Evolutionary conservation across 208 protist genomes (phyloP).

Genomic region (Trypanosoma conorhini): DNA sequence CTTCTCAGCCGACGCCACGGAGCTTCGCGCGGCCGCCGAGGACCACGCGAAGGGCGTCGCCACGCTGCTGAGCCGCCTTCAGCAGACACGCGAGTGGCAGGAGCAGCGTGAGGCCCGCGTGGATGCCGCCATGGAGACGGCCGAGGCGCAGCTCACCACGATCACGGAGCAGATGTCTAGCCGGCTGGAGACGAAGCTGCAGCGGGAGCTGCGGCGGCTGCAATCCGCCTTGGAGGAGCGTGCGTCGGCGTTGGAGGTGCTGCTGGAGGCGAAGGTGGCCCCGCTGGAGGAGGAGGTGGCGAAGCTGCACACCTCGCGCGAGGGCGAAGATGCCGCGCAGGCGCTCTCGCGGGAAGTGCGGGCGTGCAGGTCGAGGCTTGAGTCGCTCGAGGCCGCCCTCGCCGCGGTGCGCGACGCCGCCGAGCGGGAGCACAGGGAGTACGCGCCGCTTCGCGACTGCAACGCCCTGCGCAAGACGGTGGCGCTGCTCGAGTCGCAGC

Average conservation of each 20-base stretch:
- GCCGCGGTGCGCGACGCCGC: conserved; percentile 3
- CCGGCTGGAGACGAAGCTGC: conserved; percentile 28
- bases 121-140: not conserved
- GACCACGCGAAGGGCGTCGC: conserved; percentile 40
- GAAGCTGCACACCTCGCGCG: not conserved
- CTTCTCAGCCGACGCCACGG: conserved; percentile 26
- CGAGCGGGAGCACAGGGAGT: conserved; percentile 7
- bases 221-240: conserved; percentile 19
- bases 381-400: conserved; percentile 9
- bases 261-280: not conserved
- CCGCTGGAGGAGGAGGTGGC: not conserved
- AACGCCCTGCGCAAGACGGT: conserved; percentile 13
- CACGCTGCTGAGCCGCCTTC: conserved; percentile 31
- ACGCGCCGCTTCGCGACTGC: conserved; percentile 9
- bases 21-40: conserved; percentile 27
- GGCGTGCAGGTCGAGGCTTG: conserved; percentile 11
- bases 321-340: not conserved
- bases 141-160: not conserved
- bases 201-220: conserved; percentile 9
- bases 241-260: not conserved
- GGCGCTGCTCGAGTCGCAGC: conserved; percentile 13
- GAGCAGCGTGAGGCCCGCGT: conserved; percentile 33
- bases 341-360: conserved; percentile 12
- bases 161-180: not conserved
- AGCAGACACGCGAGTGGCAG: conserved; percentile 38